phyloP scores from a whole-genome alignment of 2,329 filamentous ascomycete genomes.

The Aspergillus vadensis region DNA sequence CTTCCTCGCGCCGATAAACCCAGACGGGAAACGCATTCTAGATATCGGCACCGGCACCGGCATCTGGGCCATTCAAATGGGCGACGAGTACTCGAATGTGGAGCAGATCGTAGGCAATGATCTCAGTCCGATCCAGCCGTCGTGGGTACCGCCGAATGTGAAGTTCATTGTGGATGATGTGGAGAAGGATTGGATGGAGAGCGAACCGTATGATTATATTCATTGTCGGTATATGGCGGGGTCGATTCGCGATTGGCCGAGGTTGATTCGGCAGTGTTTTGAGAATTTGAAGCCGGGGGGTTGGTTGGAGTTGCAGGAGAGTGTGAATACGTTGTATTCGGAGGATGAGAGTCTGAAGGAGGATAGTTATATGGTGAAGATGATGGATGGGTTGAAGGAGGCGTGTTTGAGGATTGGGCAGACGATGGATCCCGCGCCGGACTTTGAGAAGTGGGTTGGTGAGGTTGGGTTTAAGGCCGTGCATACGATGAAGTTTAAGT shows the following conservation, averaged over 20 bases:
- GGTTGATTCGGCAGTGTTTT: constrained; percentile 19
- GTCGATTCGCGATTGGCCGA: constrained; percentile 33
- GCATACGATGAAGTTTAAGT: constrained; percentile 8
- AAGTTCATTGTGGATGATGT: constrained; percentile 39
- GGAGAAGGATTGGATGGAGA: constrained; percentile 34
- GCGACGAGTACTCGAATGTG: constrained; percentile 39
- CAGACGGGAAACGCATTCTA: constrained; percentile 33
- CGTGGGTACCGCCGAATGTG: constrained; percentile 42
- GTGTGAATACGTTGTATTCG: constrained; percentile 14
- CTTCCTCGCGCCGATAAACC: constrained; percentile 39
- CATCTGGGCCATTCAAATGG: constrained; percentile 40
- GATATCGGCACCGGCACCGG: constrained; percentile 46
- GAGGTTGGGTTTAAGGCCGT: constrained; percentile 18
- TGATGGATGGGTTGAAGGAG: constrained; percentile 21
- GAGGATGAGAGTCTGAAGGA: constrained; percentile 16
- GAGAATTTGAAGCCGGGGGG: constrained; percentile 18
- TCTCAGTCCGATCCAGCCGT: constrained; percentile 45
- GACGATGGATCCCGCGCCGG: constrained; percentile 22
- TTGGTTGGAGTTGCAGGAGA: constrained; percentile 22
- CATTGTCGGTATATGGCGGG: constrained; percentile 37
- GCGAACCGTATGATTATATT: constrained; percentile 35
- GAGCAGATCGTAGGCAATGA: constrained; percentile 49
- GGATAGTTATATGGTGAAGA: constrained; percentile 15
- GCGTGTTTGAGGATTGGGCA: constrained; percentile 16
- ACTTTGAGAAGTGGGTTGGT: constrained; percentile 15